Conservation (phyloP, 2,329 filamentous ascomycete species). For the Rhynchosporium secalis region DNA sequence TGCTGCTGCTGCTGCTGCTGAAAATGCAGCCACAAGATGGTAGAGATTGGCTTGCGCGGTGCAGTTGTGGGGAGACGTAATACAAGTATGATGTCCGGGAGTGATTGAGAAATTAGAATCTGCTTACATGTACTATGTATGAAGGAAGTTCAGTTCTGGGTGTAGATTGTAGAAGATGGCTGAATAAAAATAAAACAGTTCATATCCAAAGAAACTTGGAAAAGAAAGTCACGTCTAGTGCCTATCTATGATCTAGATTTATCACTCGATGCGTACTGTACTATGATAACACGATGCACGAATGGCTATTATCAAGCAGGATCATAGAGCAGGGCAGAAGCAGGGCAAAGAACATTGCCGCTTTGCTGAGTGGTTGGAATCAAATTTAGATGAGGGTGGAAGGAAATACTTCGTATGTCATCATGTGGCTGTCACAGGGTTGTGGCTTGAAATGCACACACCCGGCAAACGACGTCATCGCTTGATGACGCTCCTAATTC, state of each 20-base stretch:
- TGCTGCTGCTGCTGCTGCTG: neutral
- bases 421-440: neutral
- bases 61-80: neutral
- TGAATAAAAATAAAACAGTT: too few species aligned
- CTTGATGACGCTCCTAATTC: neutral
- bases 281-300: neutral
- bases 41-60: too few species aligned
- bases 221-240: too few species aligned
- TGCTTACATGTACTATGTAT: too few species aligned
- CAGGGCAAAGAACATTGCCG: neutral
- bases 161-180: neutral
- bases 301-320: neutral
- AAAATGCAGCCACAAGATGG: too few species aligned
- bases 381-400: too few species aligned
- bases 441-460: neutral
- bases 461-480: slow-evolving; percentile 1
- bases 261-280: too few species aligned
- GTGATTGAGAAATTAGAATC: too few species aligned
- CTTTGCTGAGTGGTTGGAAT: neutral
- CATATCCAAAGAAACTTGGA: too few species aligned
- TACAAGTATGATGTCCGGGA: too few species aligned
- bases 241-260: neutral
- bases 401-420: neutral
- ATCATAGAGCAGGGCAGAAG: neutral
- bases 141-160: neutral